Conservation (phyloP, 2,329 filamentous ascomycete genomes). For the Ophiostoma piceae region DNA sequence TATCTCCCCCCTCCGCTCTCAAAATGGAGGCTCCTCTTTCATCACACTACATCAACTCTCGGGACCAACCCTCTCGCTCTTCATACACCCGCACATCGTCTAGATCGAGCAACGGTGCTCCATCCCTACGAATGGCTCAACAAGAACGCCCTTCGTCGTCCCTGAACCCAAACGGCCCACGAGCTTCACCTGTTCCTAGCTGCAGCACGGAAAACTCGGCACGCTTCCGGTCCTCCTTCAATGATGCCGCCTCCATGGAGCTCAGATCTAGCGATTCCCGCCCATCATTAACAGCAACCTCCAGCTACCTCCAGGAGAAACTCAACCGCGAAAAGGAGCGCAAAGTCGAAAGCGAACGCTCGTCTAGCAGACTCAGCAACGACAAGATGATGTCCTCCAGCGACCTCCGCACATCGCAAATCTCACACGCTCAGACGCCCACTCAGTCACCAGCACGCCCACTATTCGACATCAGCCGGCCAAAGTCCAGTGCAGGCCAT, state of each 20-base stretch:
- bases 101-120: slow-evolving; percentile 19
- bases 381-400: slow-evolving; percentile 38
- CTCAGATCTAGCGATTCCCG: slow-evolving; percentile 38
- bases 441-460: slow-evolving; percentile 33
- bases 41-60: slow-evolving; percentile 16
- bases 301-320: slow-evolving; percentile 51
- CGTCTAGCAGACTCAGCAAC: slow-evolving; percentile 36
- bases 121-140: slow-evolving; percentile 15
- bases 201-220: slow-evolving; percentile 20
- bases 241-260: slow-evolving; percentile 36
- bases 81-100: slow-evolving; percentile 24
- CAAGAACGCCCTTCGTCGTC: slow-evolving; percentile 6
- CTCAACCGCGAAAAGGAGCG: slow-evolving; percentile 50
- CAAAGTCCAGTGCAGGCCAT: slow-evolving; percentile 40
- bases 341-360: slow-evolving; percentile 44
- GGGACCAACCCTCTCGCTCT: slow-evolving; percentile 19
- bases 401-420: slow-evolving; percentile 33
- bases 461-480: slow-evolving; percentile 37
- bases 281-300: slow-evolving; percentile 39
- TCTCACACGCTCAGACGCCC: background rate
- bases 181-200: slow-evolving; percentile 20
- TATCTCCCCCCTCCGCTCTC: background rate
- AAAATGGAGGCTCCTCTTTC: slow-evolving; percentile 24
- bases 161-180: slow-evolving; percentile 14
- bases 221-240: slow-evolving; percentile 17